Evolutionary conservation across 2,329 filamentous ascomycete species (phyloP).

Genomic region (Calonectria hongkongensis): DNA sequence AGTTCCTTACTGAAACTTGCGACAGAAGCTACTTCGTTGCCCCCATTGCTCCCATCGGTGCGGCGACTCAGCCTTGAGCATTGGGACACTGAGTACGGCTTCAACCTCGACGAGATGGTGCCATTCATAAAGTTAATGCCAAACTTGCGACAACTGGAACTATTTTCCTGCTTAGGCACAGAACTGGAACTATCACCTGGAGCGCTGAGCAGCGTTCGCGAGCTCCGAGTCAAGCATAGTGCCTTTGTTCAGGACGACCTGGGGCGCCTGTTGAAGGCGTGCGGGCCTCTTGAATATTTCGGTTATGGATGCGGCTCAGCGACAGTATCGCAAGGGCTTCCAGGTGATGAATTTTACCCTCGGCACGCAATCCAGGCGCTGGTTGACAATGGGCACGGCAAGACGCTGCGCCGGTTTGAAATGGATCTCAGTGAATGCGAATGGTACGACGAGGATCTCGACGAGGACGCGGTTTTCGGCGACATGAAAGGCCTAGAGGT

Average conservation of each 20-base stretch:
- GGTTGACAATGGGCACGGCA: neutral
- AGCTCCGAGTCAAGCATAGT: neutral
- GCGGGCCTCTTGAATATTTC: slow-evolving; percentile 1
- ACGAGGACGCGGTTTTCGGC: neutral
- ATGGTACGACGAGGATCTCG: neutral
- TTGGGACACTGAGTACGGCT: slow-evolving; percentile 19
- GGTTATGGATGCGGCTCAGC: neutral
- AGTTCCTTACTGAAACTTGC: neutral
- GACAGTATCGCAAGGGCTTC: neutral
- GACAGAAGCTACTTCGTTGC: neutral
- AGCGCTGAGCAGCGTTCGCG: slow-evolving; percentile 10
- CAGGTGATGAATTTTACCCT: neutral
- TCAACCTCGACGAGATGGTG: neutral
- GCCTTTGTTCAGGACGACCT: neutral
- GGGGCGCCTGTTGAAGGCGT: neutral
- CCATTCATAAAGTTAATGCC: slow-evolving; percentile 6
- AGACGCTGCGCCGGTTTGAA: slow-evolving; percentile 2
- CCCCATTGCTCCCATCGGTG: neutral
- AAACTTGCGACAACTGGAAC: slow-evolving; percentile 5
- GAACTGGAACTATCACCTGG: neutral
- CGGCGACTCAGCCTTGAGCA: neutral
- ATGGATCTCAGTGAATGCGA: slow-evolving; percentile 1
- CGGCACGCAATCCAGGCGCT: neutral
- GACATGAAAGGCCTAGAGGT: slow-evolving; percentile 8
- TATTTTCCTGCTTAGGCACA: neutral